These are phyloP conservation scores for Trichothecium roseum DNA, from an alignment of 2,329 filamentous ascomycete species.

Conservation along the genomic window DNA sequence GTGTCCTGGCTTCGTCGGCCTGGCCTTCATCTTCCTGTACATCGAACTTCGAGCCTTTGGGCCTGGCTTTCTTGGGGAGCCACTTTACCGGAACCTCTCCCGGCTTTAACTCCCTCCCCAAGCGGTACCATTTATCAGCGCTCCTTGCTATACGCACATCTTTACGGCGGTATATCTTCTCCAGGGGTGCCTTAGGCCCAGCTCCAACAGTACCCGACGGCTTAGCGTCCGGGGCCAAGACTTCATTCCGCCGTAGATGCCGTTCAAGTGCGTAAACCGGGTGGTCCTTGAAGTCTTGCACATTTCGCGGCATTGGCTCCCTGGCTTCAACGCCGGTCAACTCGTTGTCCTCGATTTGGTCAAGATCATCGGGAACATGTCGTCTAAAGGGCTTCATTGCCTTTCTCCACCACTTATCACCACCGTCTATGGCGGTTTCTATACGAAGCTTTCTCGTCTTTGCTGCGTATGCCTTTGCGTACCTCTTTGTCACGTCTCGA, in stretches of 20 bases:
- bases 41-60: constrained; percentile 12
- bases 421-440: constrained; percentile 45
- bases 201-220: constrained; percentile 69
- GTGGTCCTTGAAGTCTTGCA: constrained; percentile 81
- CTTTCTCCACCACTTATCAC: constrained; percentile 42
- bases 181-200: constrained; percentile 52
- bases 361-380: constrained; percentile 46
- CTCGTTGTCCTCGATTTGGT: constrained; percentile 76
- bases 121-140: constrained; percentile 81
- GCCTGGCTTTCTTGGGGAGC: constrained; percentile 38
- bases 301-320: constrained; percentile 78
- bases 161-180: constrained; percentile 70
- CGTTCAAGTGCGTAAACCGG: constrained; percentile 75
- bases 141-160: constrained; percentile 73
- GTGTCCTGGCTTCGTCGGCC: constrained; percentile 31
- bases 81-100: constrained; percentile 78
- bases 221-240: constrained; percentile 59
- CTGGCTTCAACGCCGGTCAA: constrained; percentile 58
- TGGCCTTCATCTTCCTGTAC: constrained; percentile 15
- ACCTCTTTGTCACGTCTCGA: constrained; percentile 78
- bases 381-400: constrained; percentile 38
- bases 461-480: constrained; percentile 78
- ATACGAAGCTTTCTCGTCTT: constrained; percentile 80
- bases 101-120: constrained; percentile 68
- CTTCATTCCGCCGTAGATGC: constrained; percentile 74